Base-by-base conservation (phyloP, 2,329 filamentous ascomycete genomes). In the Falciphora oryzae region DNA sequence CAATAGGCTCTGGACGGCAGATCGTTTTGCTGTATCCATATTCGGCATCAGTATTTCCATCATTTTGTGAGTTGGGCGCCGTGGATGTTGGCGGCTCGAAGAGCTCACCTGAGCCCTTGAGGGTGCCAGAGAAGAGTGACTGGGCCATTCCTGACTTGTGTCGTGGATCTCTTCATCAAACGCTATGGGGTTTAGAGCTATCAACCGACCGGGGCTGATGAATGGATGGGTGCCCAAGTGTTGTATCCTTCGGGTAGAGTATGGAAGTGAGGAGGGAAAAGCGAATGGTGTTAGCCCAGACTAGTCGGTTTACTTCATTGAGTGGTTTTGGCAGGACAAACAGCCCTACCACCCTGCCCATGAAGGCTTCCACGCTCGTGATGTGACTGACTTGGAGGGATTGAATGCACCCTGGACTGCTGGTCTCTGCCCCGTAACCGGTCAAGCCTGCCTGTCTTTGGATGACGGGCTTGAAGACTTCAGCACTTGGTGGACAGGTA, bases 1-100 rank as follows among this genome's bases (percentile, higher is more conserved):
- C 68, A 95, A 77, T 22, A 95, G 77, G 63, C 81, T 79, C 22
- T 82, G 86, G 57, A 94, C 89, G 64, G 90, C 85, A 65, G 85
- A 80, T 65, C 89, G 81, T 77, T 93, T 93, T 66, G 80, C 84
- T 92, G 71, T 3, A n/a, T 27, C n/a, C 27, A 50, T 1, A 58
- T 18, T 31, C 14, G 50, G 38, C 22, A 22, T 44, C 22, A 25
- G 44, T 53, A 53, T 22, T 53, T 53, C 10, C 38, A 3, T 5
- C 32, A 38, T 14, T 35, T n/a, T 14, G 10, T 3, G 22, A n/a
- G 7, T 44, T 32, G 5, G 14, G n/a, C 22, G n/a, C 6, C 27
- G n/a, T 18, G 22, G 11, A 14, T 18, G 28, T 56, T 53, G 27
- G 7, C 50, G 29, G 29, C 53, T n/a, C 11, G 18, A 25, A 3